Percentiles rank a stretch among this genome's conserved stretches.
Evolutionary conservation across 176 grass and related monocot genomes (phyloP).

Genomic region (Sorghum bicolor): DNA sequence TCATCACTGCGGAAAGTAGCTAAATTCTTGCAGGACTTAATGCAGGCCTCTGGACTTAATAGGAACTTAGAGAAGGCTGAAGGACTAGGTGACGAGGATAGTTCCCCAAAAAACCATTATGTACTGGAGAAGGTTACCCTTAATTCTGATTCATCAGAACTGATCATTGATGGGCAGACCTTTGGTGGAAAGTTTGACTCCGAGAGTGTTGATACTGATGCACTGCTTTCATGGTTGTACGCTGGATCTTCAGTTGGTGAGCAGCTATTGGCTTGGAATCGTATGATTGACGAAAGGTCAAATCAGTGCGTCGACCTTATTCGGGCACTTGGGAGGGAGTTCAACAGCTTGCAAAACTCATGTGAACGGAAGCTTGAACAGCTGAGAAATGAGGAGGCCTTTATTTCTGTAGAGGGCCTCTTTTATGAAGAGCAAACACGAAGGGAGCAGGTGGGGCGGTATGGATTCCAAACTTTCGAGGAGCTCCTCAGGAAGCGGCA

Average conservation of each 20-base stretch:
- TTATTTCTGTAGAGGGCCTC: conserved; percentile 57
- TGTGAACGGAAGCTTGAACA: conserved; percentile 78
- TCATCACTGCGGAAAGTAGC: conserved; percentile 54
- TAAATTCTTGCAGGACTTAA: conserved; percentile 82
- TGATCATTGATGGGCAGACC: conserved; percentile 46
- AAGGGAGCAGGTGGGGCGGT: conserved; percentile 39
- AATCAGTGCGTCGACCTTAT: conserved; percentile 46
- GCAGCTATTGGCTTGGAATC: conserved; percentile 54
- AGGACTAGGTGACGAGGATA: conserved; percentile 41
- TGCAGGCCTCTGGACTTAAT: conserved; percentile 57
- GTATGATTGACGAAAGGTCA: conserved; percentile 47
- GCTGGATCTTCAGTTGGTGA: conserved; percentile 61
- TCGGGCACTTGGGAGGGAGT: conserved; percentile 67
- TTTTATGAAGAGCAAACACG: conserved; percentile 59
- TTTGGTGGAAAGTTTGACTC: conserved; percentile 37
- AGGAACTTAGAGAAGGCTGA: conserved; percentile 62
- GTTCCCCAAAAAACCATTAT: conserved; percentile 16
- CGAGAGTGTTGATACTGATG: conserved; percentile 52
- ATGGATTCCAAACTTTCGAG: conserved; percentile 56
- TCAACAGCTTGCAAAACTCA: conserved; percentile 44
- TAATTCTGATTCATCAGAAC: conserved; percentile 45
- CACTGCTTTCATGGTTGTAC: conserved; percentile 76
- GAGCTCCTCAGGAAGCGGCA: conserved; percentile 66
- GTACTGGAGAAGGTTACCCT: conserved; percentile 51
- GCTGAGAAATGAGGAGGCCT: conserved; percentile 52